phyloP scores from a whole-genome alignment of 169 alveolate species.

The Besnoitia besnoiti region DNA sequence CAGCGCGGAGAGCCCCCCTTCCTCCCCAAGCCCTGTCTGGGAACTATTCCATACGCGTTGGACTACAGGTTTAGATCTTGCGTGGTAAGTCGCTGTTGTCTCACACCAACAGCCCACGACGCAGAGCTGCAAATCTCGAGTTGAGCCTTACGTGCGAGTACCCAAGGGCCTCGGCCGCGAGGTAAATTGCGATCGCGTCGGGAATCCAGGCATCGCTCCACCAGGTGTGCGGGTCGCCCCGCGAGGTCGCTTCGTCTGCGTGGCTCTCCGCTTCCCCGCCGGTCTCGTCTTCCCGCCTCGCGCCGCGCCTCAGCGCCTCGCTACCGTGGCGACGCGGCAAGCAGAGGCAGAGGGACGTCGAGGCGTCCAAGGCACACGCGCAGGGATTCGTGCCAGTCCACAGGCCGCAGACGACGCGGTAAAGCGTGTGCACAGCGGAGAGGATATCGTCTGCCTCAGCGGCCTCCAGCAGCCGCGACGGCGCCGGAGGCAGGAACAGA shows the following conservation, averaged over 20 bases:
- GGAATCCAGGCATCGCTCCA: slow-evolving; percentile 26
- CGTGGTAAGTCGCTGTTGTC: no score
- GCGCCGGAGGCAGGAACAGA: not conserved
- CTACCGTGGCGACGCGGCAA: not conserved
- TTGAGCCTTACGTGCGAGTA: not conserved
- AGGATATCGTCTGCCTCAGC: not conserved
- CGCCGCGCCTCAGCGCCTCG: not conserved
- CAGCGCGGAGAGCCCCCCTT: no score
- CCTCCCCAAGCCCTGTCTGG: no score
- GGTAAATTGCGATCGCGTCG: not conserved
- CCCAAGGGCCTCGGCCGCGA: slow-evolving; percentile 19
- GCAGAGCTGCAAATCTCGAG: no score
- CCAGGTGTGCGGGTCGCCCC: slow-evolving; percentile 16
- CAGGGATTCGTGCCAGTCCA: slow-evolving; percentile 3
- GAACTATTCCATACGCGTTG: no score
- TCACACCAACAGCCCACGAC: no score
- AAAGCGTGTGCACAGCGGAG: not conserved
- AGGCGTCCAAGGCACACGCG: not conserved
- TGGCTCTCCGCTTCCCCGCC: not conserved
- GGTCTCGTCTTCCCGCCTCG: not conserved
- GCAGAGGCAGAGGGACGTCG: not conserved
- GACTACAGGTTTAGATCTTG: no score
- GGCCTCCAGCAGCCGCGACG: not conserved
- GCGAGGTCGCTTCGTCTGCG: not conserved
- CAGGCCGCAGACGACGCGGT: slow-evolving; percentile 5